These are phyloP conservation scores for Pyronema omphalodes DNA, from an alignment of 495 filamentous ascomycete species.

Conservation along the genomic window DNA sequence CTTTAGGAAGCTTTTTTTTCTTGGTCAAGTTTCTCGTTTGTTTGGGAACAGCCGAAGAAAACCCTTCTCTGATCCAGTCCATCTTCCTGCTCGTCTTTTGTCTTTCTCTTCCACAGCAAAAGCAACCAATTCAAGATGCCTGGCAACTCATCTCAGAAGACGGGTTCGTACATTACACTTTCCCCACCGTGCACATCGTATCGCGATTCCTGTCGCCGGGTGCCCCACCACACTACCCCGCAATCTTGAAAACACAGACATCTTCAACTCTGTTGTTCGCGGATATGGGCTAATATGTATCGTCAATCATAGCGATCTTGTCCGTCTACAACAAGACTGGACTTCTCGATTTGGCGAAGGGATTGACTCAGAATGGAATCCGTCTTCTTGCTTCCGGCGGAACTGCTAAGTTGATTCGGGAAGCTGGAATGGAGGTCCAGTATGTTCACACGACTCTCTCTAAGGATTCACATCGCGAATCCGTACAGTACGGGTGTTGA, in stretches of 20 bases:
- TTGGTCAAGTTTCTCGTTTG: not conserved
- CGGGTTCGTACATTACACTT: slow-evolving; percentile 1
- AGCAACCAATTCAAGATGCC: not conserved
- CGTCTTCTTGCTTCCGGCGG: slow-evolving; percentile 85
- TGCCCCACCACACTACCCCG: slow-evolving; percentile 1
- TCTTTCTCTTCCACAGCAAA: not conserved
- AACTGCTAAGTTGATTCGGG: slow-evolving; percentile 83
- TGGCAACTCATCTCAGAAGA: slow-evolving; percentile 7
- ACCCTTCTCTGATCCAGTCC: not conserved
- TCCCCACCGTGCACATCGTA: too few relatives aligned
- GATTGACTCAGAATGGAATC: slow-evolving; percentile 75
- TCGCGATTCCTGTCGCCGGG: too few relatives aligned
- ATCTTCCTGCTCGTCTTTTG: not conserved
- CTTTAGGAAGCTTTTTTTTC: not conserved
- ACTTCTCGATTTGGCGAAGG: slow-evolving; percentile 86
- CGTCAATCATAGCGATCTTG: slow-evolving; percentile 54
- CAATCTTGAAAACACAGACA: not conserved
- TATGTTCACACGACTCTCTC: slow-evolving; percentile 30
- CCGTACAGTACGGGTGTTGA: slow-evolving; percentile 8
- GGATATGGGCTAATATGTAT: not conserved
- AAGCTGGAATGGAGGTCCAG: slow-evolving; percentile 87
- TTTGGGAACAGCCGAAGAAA: not conserved
- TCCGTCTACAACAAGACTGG: slow-evolving; percentile 99
- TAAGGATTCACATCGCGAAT: not conserved
- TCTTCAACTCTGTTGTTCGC: not conserved